phyloP scores from a whole-genome alignment of 1,139 yeast genomes.

The Hyphopichia buzzinii region DNA sequence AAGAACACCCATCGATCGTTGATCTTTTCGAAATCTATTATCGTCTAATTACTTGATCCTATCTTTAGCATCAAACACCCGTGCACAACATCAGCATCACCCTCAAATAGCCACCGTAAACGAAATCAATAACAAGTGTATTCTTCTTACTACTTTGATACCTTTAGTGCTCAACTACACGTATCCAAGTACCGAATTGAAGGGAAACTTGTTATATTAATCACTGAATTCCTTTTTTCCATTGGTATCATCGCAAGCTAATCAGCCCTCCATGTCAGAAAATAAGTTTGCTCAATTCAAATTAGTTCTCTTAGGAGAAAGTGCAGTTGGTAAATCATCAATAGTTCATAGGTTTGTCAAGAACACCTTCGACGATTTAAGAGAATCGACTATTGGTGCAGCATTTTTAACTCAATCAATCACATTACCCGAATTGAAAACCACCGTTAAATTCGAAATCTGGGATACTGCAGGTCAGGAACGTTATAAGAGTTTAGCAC shows the following conservation, averaged over 20 bases:
- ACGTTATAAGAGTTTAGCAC: conserved; percentile 45
- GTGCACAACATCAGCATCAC: not conserved
- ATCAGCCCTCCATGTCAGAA: too few relatives aligned
- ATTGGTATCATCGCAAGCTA: too few relatives aligned
- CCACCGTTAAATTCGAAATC: conserved; percentile 44
- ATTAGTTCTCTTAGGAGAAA: conserved; percentile 46
- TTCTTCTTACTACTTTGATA: not conserved
- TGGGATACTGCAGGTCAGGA: conserved; percentile 57
- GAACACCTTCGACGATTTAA: conserved; percentile 87
- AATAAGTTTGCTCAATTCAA: conserved; percentile 42
- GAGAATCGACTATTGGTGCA: conserved; percentile 97
- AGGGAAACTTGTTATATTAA: too few relatives aligned
- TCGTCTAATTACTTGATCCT: too few relatives aligned
- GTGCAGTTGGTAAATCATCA: conserved; percentile 50
- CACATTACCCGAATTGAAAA: conserved; percentile 36
- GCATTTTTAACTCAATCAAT: conserved; percentile 92
- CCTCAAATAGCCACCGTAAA: not conserved
- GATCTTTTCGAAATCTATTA: too few relatives aligned
- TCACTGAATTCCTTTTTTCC: too few relatives aligned
- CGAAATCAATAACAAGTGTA: not conserved
- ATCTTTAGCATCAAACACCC: not conserved
- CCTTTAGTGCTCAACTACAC: too few relatives aligned
- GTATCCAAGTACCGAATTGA: too few relatives aligned
- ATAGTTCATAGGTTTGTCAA: conserved; percentile 47
- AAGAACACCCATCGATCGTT: too few relatives aligned